phyloP scores from a whole-genome alignment of 2,329 filamentous ascomycete species.

The Penicillium capsulatum region DNA sequence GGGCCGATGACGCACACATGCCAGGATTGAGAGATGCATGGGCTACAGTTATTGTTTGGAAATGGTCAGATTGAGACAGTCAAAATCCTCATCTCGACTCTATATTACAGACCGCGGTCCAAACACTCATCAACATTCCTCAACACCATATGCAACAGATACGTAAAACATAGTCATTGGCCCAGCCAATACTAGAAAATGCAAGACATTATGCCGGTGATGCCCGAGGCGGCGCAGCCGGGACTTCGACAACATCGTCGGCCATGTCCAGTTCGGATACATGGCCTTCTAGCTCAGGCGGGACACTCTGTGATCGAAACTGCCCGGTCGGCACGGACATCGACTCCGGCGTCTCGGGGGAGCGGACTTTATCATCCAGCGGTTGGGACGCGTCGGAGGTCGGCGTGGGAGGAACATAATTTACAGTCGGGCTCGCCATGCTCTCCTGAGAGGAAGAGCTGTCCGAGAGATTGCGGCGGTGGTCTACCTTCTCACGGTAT shows the following conservation, averaged over 20 bases:
- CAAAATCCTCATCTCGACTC: too few species aligned
- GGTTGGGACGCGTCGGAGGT: slow-evolving; percentile 28
- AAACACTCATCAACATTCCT: neutral
- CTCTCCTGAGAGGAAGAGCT: slow-evolving; percentile 33
- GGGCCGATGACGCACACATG: neutral
- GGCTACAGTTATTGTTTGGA: slow-evolving; percentile 4
- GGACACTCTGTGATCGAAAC: slow-evolving; percentile 32
- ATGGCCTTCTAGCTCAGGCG: slow-evolving; percentile 25
- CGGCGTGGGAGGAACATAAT: slow-evolving; percentile 41
- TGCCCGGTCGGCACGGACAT: slow-evolving; percentile 23
- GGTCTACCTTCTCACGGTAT: slow-evolving; percentile 22
- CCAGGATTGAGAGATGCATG: too few species aligned
- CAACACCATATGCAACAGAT: neutral
- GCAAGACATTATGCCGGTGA: slow-evolving; percentile 3
- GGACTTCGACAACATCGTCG: slow-evolving; percentile 3
- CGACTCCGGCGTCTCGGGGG: slow-evolving; percentile 14
- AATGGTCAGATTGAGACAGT: neutral
- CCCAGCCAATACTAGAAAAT: slow-evolving; percentile 1
- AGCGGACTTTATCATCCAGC: slow-evolving; percentile 18
- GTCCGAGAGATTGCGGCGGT: slow-evolving; percentile 34
- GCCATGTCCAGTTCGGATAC: slow-evolving; percentile 7
- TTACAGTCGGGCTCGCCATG: slow-evolving; percentile 29
- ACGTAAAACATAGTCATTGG: neutral
- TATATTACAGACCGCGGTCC: slow-evolving; percentile 6
- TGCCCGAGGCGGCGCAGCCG: neutral